Evolutionary conservation across 192 early-diverging fungal species (phyloP).

Genomic region (Linnemannia elongata): DNA sequence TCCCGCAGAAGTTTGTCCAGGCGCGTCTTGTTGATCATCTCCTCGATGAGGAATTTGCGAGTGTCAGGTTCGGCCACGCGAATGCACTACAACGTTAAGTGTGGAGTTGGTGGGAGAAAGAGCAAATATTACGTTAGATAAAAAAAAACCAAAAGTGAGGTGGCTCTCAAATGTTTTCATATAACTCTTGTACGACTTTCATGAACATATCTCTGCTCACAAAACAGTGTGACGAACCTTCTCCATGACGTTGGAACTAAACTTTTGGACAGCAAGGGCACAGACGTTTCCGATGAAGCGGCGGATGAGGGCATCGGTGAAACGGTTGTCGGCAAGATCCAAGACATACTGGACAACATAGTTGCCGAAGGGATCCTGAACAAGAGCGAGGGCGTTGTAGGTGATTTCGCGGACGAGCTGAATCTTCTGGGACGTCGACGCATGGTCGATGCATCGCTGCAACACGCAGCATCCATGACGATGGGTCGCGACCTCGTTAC

Average conservation of each 20-base stretch:
- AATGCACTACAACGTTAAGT: conserved; percentile 71
- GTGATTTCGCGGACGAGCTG: conserved; percentile 87
- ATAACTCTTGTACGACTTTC: background rate
- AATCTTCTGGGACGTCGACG: conserved; percentile 74
- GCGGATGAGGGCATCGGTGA: conserved; percentile 77
- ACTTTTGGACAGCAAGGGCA: conserved; percentile 88
- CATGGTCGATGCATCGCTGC: conserved; percentile 92
- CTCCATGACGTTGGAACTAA: conserved; percentile 93
- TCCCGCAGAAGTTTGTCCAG: conserved; percentile 88
- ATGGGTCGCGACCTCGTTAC: conserved; percentile 88
- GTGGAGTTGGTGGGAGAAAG: background rate
- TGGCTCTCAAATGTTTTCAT: background rate
- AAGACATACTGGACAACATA: conserved; percentile 95
- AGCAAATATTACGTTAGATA: background rate
- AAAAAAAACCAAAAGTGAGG: conserved; percentile 9
- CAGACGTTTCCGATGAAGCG: conserved; percentile 84
- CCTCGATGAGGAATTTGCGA: conserved; percentile 77
- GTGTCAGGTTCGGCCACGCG: conserved; percentile 80
- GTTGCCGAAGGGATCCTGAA: conserved; percentile 93
- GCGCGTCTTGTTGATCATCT: conserved; percentile 78
- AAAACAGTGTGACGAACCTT: conserved; percentile 65
- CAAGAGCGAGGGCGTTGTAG: conserved; percentile 78
- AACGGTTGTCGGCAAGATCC: conserved; percentile 78
- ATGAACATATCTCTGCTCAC: background rate
- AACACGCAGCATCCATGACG: conserved; percentile 94